These are phyloP conservation scores for Mucor sp. DNA, from an alignment of 371 early-diverging fungal genomes.

Conservation along the genomic window DNA sequence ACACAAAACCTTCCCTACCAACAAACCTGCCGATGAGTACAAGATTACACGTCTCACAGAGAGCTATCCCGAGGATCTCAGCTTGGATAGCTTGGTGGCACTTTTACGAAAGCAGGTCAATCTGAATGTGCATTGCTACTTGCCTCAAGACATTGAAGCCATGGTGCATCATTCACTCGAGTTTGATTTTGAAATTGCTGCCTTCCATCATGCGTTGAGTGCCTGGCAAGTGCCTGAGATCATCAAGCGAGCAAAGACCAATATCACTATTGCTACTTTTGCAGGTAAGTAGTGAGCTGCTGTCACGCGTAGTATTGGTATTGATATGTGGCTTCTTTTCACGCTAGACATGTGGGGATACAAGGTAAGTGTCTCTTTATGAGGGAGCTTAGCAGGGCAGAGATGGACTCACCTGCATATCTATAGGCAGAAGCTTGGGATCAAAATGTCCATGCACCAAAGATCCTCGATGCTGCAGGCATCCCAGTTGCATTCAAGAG, in stretches of 20 bases:
- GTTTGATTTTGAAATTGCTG: constrained; percentile 63
- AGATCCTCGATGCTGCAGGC: constrained; percentile 68
- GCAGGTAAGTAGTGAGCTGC: constrained; percentile 52
- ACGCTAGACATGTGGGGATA: constrained; percentile 60
- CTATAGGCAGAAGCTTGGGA: constrained; percentile 69
- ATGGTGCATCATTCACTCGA: constrained; percentile 64
- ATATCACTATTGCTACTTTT: constrained; percentile 75
- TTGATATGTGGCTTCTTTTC: too few species aligned
- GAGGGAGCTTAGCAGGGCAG: not conserved
- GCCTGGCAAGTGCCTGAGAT: constrained; percentile 65
- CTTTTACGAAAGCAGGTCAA: constrained; percentile 59
- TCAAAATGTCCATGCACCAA: constrained; percentile 66
- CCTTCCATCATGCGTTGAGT: constrained; percentile 72
- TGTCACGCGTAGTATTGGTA: too few species aligned
- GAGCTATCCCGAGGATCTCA: constrained; percentile 56
- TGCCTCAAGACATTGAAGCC: constrained; percentile 59
- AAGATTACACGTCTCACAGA: constrained; percentile 30
- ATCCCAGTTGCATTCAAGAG: constrained; percentile 81
- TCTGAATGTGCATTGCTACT: constrained; percentile 63
- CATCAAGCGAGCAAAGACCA: constrained; percentile 52
- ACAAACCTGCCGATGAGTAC: constrained; percentile 17
- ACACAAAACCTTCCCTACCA: constrained; percentile 23
- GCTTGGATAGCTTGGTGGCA: constrained; percentile 54
- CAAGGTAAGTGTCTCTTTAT: constrained; percentile 29
- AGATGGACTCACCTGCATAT: not conserved